Percentiles rank a stretch among this genome's conserved stretches.
Evolutionary conservation across 306 rosid genomes (phyloP).

Genomic region (Echinosophora koreensis): DNA sequence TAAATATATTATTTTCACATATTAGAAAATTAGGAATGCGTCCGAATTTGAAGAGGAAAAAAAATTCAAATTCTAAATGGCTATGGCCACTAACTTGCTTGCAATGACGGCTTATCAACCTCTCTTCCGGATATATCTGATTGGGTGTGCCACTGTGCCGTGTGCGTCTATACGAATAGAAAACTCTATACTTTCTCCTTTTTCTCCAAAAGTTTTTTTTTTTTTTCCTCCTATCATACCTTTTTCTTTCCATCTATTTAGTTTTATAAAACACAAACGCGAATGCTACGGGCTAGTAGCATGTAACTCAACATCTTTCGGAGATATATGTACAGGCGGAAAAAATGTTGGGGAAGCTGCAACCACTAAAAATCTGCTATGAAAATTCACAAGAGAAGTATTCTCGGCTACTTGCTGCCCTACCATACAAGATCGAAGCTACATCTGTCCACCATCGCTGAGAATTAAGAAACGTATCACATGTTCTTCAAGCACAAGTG

Average conservation of each 20-base stretch:
- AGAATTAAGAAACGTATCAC: conserved; percentile 29
- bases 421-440: conserved; percentile 27
- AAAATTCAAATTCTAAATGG: no score
- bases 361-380: conserved; percentile 5
- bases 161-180: no score
- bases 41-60: no score
- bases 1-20: no score
- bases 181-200: no score
- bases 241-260: conserved; percentile 4
- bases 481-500: conserved; percentile 31
- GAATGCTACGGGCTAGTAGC: background rate
- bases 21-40: no score
- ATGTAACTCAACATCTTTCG: background rate
- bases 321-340: background rate
- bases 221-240: background rate
- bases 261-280: background rate
- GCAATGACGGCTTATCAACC: no score
- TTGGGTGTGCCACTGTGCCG: no score
- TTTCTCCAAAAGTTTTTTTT: background rate
- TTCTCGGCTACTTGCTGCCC: conserved; percentile 19
- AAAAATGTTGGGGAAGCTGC: conserved; percentile 7
- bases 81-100: no score
- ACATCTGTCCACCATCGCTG: conserved; percentile 31
- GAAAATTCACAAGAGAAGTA: conserved; percentile 11
- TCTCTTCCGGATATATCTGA: no score